Conservation (phyloP, 495 filamentous ascomycete species). For the Penicillium salamii region DNA sequence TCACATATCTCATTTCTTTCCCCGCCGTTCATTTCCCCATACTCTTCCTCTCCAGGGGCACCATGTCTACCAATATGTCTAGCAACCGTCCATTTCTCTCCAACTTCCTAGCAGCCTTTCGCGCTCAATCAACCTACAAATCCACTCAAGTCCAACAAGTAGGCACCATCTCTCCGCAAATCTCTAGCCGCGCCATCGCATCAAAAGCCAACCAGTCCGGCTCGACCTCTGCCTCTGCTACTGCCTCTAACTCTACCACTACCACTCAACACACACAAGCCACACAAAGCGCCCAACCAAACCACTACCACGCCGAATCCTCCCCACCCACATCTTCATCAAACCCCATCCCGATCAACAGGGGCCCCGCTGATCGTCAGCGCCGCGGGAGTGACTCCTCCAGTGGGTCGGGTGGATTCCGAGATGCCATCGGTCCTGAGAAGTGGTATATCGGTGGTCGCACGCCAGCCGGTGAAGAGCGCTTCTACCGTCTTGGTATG, state of each 20-base stretch:
- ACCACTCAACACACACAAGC: slow-evolving; percentile 12
- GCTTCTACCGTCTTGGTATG: slow-evolving; percentile 74
- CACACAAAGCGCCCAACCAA: slow-evolving; percentile 15
- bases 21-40: slow-evolving; percentile 3
- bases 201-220: slow-evolving; percentile 27
- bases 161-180: slow-evolving; percentile 28
- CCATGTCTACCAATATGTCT: slow-evolving; percentile 41
- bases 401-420: slow-evolving; percentile 71
- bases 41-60: not conserved
- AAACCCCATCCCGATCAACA: slow-evolving; percentile 39
- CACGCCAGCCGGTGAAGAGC: slow-evolving; percentile 81
- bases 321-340: slow-evolving; percentile 21
- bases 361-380: slow-evolving; percentile 31
- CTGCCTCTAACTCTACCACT: slow-evolving; percentile 15
- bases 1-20: not conserved
- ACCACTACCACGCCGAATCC: slow-evolving; percentile 21
- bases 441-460: slow-evolving; percentile 88
- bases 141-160: slow-evolving; percentile 30
- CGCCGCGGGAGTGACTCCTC: slow-evolving; percentile 71
- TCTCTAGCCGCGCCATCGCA: slow-evolving; percentile 43
- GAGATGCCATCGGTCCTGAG: slow-evolving; percentile 72
- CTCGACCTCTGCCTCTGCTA: not conserved
- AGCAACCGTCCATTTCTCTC: slow-evolving; percentile 82
- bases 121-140: slow-evolving; percentile 56
- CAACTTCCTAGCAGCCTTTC: slow-evolving; percentile 83